Percentiles rank a stretch among this genome's conserved stretches.
Evolutionary conservation across 306 rosid genomes (phyloP).

Genomic region (Echinosophora koreensis): DNA sequence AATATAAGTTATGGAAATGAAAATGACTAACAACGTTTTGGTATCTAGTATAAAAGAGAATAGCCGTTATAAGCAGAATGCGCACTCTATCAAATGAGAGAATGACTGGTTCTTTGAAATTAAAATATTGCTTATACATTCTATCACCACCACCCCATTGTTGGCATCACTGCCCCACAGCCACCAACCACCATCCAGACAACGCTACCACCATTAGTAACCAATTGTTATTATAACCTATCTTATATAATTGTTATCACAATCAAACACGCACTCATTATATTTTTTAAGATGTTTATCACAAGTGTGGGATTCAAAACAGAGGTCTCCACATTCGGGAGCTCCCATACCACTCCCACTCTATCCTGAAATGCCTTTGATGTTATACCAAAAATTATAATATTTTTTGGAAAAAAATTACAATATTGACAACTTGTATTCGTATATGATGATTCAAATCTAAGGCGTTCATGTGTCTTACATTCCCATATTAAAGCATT

Average conservation of each 20-base stretch:
- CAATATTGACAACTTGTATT: too few species aligned
- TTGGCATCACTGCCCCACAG: too few species aligned
- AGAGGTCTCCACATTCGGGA: too few species aligned
- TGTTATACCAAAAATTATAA: neutral
- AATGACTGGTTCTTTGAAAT: neutral
- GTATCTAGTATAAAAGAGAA: constrained; percentile 5
- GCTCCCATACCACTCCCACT: too few species aligned
- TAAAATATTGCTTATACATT: neutral
- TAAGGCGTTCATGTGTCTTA: neutral
- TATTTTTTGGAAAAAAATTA: too few species aligned
- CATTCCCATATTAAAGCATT: neutral
- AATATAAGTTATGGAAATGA: neutral
- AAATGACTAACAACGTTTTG: constrained; percentile 7
- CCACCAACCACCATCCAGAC: neutral
- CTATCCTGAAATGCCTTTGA: neutral
- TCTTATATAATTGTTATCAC: neutral
- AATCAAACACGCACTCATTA: neutral
- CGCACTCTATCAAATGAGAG: neutral
- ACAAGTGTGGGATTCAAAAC: neutral
- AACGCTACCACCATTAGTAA: neutral
- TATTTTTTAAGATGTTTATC: neutral
- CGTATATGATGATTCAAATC: neutral
- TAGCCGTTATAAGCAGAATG: neutral
- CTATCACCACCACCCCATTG: neutral
- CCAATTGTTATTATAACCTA: neutral